phyloP scores from a whole-genome alignment of 805 yeast species.

The Starmerella tilneyi region DNA sequence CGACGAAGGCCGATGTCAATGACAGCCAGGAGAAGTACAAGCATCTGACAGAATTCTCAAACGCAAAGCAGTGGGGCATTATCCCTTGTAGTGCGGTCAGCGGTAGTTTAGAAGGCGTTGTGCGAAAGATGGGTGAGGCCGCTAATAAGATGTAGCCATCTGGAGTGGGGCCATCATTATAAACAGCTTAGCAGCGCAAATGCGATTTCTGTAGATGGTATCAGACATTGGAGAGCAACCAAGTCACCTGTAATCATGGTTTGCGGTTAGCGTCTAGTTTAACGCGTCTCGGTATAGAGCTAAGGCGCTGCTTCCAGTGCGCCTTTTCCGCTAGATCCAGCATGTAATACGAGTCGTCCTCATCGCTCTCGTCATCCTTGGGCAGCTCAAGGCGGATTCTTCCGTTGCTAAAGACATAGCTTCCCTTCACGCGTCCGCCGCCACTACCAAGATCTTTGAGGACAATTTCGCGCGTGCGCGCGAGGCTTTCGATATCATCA shows the following conservation, averaged over 20 bases:
- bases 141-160: not conserved
- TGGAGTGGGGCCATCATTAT: too few species aligned
- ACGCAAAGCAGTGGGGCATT: slow-evolving; percentile 45
- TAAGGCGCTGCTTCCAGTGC: slow-evolving; percentile 6
- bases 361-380: slow-evolving; percentile 25
- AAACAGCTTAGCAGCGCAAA: too few species aligned
- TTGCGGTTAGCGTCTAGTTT: not conserved
- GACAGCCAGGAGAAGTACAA: slow-evolving; percentile 42
- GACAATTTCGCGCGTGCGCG: slow-evolving; percentile 66
- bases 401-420: slow-evolving; percentile 20
- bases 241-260: too few species aligned
- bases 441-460: slow-evolving; percentile 51
- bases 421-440: slow-evolving; percentile 20
- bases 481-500: slow-evolving; percentile 63
- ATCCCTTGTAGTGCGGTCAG: slow-evolving; percentile 78
- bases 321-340: not conserved
- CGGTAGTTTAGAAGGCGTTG: slow-evolving; percentile 62
- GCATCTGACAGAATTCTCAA: slow-evolving; percentile 31
- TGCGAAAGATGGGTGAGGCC: slow-evolving; percentile 49
- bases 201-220: too few species aligned
- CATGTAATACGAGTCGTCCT: slow-evolving; percentile 15
- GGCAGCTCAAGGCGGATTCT: slow-evolving; percentile 21
- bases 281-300: slow-evolving; percentile 1
- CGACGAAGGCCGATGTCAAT: slow-evolving; percentile 84
- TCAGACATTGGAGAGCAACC: not conserved